Percentiles rank a stretch among this genome's conserved stretches.
Conservation (phyloP, 2,329 filamentous ascomycete genomes). For the Nothopassalora personata region DNA sequence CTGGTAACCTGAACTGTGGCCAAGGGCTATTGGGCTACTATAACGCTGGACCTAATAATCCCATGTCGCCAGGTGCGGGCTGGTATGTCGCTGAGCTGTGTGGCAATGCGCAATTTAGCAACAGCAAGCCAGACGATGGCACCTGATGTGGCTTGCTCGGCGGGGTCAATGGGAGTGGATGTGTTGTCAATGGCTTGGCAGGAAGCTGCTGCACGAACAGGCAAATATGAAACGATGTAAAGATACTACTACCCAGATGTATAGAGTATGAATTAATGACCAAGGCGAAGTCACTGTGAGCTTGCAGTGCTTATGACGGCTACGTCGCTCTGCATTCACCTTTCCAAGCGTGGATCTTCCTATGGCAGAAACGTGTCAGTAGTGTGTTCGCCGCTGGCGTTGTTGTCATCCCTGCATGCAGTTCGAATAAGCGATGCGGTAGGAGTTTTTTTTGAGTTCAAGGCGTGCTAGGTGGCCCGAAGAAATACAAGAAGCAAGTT, state of each 20-base stretch:
- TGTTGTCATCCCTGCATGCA: not conserved
- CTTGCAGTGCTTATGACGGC: too few relatives aligned
- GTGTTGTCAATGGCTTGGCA: not conserved
- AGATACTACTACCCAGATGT: not conserved
- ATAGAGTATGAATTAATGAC: not conserved
- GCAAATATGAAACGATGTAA: not conserved
- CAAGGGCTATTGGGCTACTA: constrained; percentile 26
- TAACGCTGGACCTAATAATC: constrained; percentile 26
- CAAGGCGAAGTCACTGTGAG: not conserved
- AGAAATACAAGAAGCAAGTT: not conserved
- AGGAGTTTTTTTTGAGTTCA: not conserved
- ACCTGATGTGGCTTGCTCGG: constrained; percentile 14
- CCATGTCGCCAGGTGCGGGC: constrained; percentile 30
- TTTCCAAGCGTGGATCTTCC: not conserved
- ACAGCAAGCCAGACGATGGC: constrained; percentile 30
- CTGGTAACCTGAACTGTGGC: constrained; percentile 28
- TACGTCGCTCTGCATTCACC: not conserved
- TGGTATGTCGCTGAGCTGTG: constrained; percentile 28
- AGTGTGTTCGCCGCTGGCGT: not conserved
- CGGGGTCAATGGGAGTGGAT: not conserved
- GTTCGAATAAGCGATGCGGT: not conserved
- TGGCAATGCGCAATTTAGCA: constrained; percentile 24
- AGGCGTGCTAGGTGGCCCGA: not conserved
- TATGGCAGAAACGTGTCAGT: not conserved
- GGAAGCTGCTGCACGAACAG: not conserved